These are phyloP conservation scores for Haplosporangium gracile DNA, from an alignment of 192 early-diverging fungal genomes.

Conservation along the genomic window DNA sequence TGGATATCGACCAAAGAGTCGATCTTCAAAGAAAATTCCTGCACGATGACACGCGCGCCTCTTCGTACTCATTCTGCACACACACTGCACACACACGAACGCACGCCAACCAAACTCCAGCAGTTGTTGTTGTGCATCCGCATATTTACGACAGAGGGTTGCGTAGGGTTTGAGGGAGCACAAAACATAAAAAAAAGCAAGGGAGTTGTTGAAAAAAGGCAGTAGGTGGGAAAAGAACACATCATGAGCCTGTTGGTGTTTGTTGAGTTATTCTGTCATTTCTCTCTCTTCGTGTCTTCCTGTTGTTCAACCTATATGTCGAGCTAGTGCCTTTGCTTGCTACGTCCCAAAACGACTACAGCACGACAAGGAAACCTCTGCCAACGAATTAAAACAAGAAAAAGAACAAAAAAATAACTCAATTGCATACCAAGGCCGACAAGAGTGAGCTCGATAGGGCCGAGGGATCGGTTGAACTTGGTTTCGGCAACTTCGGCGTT, in stretches of 20 bases:
- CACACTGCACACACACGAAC: too few species aligned
- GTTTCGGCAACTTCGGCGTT: conserved; percentile 45
- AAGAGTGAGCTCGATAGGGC: conserved; percentile 49
- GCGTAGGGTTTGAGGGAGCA: not conserved
- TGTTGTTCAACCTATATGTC: not conserved
- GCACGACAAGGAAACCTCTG: not conserved
- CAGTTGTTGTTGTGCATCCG: not conserved
- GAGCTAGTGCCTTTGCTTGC: too few species aligned
- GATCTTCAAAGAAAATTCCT: not conserved
- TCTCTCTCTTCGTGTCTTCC: not conserved
- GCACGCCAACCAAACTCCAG: too few species aligned
- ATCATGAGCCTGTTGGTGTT: not conserved
- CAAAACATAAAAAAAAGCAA: not conserved
- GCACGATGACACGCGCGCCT: not conserved
- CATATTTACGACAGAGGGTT: not conserved
- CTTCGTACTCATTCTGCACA: not conserved
- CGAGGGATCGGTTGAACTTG: conserved; percentile 51
- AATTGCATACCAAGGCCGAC: conserved; percentile 45
- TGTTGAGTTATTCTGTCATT: not conserved
- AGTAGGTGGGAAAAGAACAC: not conserved
- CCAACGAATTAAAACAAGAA: not conserved
- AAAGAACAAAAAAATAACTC: not conserved
- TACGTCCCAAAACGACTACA: too few species aligned
- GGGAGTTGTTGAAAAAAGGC: not conserved
- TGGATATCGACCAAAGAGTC: not conserved